Evolutionary conservation across 2,329 filamentous ascomycete genomes (phyloP).

Genomic region (Ceratocystiopsis sp.): DNA sequence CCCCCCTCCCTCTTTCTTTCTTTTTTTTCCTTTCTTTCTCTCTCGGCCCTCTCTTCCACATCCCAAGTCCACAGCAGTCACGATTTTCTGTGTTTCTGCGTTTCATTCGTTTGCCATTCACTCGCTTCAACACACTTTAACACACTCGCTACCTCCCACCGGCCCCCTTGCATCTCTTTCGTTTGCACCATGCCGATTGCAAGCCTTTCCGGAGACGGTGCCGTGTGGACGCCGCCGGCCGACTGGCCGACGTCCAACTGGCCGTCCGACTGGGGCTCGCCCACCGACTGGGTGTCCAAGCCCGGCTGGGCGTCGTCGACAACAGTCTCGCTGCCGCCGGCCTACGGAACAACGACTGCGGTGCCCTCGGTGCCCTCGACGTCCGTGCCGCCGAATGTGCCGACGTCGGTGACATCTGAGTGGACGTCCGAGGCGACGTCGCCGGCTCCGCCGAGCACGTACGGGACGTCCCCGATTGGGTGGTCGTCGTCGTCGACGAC

Average conservation of each 20-base stretch:
- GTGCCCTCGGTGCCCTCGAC: constrained; percentile 43
- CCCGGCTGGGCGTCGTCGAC: neutral
- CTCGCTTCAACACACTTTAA: neutral
- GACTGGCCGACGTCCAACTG: too few species aligned
- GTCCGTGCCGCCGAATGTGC: neutral
- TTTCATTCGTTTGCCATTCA: neutral
- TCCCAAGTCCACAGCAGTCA: too few species aligned
- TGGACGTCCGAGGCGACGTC: neutral
- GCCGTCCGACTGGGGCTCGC: neutral
- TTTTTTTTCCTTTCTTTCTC: neutral
- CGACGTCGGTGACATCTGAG: neutral
- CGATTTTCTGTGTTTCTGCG: neutral
- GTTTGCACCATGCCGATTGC: too few species aligned
- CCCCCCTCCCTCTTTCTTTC: neutral
- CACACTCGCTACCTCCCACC: neutral
- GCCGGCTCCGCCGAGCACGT: too few species aligned
- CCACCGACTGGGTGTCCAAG: neutral
- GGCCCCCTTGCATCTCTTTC: neutral
- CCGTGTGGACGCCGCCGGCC: too few species aligned
- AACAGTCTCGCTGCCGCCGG: too few species aligned
- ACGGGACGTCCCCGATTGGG: too few species aligned
- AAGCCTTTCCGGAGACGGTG: too few species aligned
- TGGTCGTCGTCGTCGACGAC: too few species aligned
- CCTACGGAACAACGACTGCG: constrained; percentile 36
- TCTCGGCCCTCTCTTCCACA: neutral